Conservation (phyloP, 345 rosid genomes). For the Citropsis articulata region DNA sequence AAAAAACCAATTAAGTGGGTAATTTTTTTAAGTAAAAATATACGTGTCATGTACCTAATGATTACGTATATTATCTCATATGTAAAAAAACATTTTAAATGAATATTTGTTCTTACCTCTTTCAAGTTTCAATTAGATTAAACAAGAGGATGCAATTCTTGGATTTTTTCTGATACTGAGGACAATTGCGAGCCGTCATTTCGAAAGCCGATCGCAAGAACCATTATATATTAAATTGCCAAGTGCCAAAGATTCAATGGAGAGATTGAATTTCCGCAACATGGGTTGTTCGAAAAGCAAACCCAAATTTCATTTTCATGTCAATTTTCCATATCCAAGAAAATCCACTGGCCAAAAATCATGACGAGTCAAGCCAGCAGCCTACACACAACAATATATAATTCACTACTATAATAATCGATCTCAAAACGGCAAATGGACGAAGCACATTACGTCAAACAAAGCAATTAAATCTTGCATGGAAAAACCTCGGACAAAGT, state of each 20-base stretch:
- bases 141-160: not conserved
- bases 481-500: not conserved
- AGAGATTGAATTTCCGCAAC: not conserved
- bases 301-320: not conserved
- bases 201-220: not conserved
- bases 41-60: no score
- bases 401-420: not conserved
- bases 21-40: no score
- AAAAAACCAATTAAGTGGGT: no score
- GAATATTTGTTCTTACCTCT: no score
- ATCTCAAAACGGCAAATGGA: not conserved
- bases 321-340: not conserved
- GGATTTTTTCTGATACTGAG: not conserved
- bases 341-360: not conserved
- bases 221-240: not conserved
- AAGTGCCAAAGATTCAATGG: not conserved
- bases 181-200: not conserved
- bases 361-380: not conserved
- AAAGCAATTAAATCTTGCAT: not conserved
- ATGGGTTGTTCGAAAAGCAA: not conserved
- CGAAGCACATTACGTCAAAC: not conserved
- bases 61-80: no score
- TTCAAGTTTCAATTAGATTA: no score
- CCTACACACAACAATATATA: not conserved
- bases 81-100: no score